These are phyloP conservation scores for Cladosporium sp. DNA, from an alignment of 2,329 filamentous ascomycete genomes.

Conservation along the genomic window DNA sequence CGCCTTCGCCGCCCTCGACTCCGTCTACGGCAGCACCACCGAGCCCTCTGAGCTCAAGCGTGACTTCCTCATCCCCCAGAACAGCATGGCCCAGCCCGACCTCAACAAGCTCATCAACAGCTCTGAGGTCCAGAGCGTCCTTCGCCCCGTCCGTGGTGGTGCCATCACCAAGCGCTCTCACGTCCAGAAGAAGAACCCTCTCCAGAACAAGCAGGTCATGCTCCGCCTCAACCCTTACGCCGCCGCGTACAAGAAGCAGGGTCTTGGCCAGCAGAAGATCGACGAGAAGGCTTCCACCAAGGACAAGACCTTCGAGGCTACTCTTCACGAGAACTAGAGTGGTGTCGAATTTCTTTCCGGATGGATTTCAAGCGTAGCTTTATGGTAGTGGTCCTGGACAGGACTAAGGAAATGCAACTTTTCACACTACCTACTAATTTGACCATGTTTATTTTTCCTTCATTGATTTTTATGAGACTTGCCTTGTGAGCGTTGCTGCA, in stretches of 20 bases:
- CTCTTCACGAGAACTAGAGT: constrained; percentile 51
- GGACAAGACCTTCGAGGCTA: constrained; percentile 53
- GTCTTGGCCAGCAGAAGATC: constrained; percentile 71
- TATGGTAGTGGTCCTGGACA: constrained; percentile 13
- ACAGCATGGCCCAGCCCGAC: constrained; percentile 91
- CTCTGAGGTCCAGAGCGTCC: constrained; percentile 94
- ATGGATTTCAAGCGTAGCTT: constrained; percentile 15
- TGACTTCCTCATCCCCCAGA: constrained; percentile 95
- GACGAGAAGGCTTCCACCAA: constrained; percentile 61
- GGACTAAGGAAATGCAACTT: constrained; percentile 16
- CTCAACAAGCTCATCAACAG: constrained; percentile 98
- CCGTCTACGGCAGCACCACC: constrained; percentile 93
- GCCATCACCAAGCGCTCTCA: constrained; percentile 83
- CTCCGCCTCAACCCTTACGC: constrained; percentile 99
- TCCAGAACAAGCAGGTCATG: constrained; percentile 97
- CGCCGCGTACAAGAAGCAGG: constrained; percentile 81
- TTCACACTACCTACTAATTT: constrained; percentile 13
- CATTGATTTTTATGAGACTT: neutral
- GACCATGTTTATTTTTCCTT: neutral
- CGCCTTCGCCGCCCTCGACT: constrained; percentile 94
- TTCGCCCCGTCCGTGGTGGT: constrained; percentile 87
- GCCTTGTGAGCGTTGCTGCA: neutral
- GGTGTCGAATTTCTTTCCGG: constrained; percentile 15
- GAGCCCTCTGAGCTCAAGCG: constrained; percentile 91
- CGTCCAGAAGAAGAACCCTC: constrained; percentile 99